Evolutionary conservation across 352 stramenopile genomes (phyloP).

Genomic region (Pythium myriotylum): DNA sequence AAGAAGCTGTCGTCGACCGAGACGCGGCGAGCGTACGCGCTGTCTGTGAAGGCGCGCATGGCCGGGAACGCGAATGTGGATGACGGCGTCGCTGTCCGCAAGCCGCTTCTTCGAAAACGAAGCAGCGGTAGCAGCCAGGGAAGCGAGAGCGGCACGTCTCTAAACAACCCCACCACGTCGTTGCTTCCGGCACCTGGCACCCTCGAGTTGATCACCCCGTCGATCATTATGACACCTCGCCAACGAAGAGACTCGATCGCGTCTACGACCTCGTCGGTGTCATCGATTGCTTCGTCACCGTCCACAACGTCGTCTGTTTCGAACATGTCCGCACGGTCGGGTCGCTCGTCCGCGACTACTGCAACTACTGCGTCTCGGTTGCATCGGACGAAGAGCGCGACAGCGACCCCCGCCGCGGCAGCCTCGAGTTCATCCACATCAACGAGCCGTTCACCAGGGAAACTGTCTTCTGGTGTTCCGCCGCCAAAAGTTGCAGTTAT

Average conservation of each 20-base stretch:
- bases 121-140: slow-evolving; percentile 9
- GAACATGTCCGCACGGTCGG: slow-evolving; percentile 14
- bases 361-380: slow-evolving; percentile 1
- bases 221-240: slow-evolving; percentile 10
- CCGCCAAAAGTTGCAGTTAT: slow-evolving; percentile 26
- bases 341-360: background rate
- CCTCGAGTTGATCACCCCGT: slow-evolving; percentile 22
- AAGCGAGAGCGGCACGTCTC: background rate
- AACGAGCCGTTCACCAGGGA: slow-evolving; percentile 14
- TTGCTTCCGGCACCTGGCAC: slow-evolving; percentile 1
- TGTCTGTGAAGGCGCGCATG: slow-evolving; percentile 41
- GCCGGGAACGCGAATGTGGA: slow-evolving; percentile 31
- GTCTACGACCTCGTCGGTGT: slow-evolving; percentile 26
- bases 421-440: background rate
- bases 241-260: slow-evolving; percentile 27
- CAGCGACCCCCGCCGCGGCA: background rate
- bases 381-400: slow-evolving; percentile 1
- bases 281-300: slow-evolving; percentile 28
- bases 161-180: background rate
- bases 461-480: slow-evolving; percentile 14
- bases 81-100: slow-evolving; percentile 23
- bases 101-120: slow-evolving; percentile 23
- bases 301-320: slow-evolving; percentile 22
- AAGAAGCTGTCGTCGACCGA: slow-evolving; percentile 38
- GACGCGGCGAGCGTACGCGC: slow-evolving; percentile 34